Conservation (phyloP, 2,329 filamentous ascomycete species). For the Sarocladium oryzae region DNA sequence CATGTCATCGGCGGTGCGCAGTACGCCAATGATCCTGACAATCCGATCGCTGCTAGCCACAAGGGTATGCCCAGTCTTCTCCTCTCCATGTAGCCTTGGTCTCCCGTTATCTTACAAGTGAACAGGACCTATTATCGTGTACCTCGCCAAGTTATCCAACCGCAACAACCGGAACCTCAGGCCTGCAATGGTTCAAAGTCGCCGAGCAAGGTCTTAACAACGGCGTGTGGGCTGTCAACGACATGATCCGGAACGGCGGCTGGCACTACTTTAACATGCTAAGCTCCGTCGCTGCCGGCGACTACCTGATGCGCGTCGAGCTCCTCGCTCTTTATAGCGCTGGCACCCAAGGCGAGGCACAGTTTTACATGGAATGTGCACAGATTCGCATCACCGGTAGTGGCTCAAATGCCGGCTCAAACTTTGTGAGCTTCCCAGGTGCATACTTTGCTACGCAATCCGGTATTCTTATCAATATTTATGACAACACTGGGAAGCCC, state of each 20-base stretch:
- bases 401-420: constrained; percentile 39
- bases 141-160: constrained; percentile 48
- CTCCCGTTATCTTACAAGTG: no score
- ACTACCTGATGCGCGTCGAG: constrained; percentile 50
- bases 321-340: constrained; percentile 39
- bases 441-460: constrained; percentile 37
- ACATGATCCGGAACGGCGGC: constrained; percentile 34
- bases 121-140: constrained; percentile 44
- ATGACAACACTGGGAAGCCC: constrained; percentile 29
- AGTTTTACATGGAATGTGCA: constrained; percentile 44
- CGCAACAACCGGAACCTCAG: constrained; percentile 31
- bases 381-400: constrained; percentile 47
- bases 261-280: constrained; percentile 45
- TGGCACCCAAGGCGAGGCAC: constrained; percentile 33
- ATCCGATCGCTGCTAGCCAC: constrained; percentile 39
- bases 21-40: constrained; percentile 40
- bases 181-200: constrained; percentile 49
- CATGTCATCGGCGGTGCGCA: constrained; percentile 49
- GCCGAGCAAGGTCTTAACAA: constrained; percentile 41
- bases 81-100: no score
- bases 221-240: constrained; percentile 41
- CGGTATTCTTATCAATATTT: constrained; percentile 41
- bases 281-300: constrained; percentile 42
- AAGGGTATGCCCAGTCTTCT: background rate
- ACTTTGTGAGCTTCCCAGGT: constrained; percentile 35